Evolutionary conservation across 2,329 filamentous ascomycete genomes (phyloP).

Genomic region (Talaromyces pinophilus): DNA sequence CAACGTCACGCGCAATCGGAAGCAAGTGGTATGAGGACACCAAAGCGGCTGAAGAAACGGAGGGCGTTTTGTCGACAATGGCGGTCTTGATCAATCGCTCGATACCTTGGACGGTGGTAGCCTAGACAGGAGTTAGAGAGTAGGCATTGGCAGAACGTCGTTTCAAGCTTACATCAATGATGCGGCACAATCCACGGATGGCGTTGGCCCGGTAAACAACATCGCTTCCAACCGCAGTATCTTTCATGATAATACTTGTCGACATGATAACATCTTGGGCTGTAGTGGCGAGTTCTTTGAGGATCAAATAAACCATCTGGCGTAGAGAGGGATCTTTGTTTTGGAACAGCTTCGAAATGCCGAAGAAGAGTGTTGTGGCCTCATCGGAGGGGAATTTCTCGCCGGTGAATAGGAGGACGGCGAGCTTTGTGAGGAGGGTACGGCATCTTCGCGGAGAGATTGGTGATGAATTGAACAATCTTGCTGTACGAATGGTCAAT

Average conservation of each 20-base stretch:
- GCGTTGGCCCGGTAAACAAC: conserved; percentile 93
- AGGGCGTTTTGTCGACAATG: conserved; percentile 98
- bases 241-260: conserved; percentile 99
- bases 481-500: conserved; percentile 60
- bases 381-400: conserved; percentile 97
- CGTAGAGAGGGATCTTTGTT: conserved; percentile 98
- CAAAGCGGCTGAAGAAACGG: conserved; percentile 91
- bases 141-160: conserved; percentile 17
- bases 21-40: conserved; percentile 98
- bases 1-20: conserved; percentile 91
- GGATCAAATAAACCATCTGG: conserved; percentile 97
- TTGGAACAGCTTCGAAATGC: conserved; percentile 98
- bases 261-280: conserved; percentile 99
- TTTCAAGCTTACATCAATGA: conserved; percentile 75
- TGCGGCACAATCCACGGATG: conserved; percentile 90
- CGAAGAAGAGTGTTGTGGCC: conserved; percentile 97
- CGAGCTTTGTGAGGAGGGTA: conserved; percentile 95
- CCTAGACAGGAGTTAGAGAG: conserved; percentile 55
- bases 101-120: conserved; percentile 93
- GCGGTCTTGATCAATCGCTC: conserved; percentile 98
- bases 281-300: conserved; percentile 94
- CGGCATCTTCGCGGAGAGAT: conserved; percentile 97
- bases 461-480: conserved; percentile 95
- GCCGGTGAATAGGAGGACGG: conserved; percentile 91
- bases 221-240: conserved; percentile 92